Evolutionary conservation across 2,329 filamentous ascomycete species (phyloP).

Genomic region (Aureobasidium namibiae): DNA sequence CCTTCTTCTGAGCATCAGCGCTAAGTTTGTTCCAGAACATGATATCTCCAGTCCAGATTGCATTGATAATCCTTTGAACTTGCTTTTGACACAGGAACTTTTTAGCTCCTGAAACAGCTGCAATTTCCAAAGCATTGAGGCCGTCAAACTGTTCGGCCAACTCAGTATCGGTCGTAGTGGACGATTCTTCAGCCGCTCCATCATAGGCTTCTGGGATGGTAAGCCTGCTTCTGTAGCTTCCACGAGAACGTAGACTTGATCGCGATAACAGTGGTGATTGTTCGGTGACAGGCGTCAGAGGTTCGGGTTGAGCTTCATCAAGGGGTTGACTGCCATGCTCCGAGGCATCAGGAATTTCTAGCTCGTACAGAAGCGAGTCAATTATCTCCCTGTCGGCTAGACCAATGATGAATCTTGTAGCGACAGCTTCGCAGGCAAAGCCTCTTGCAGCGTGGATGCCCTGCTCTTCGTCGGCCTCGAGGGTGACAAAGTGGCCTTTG

Average conservation of each 20-base stretch:
- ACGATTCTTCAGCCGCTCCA: background rate
- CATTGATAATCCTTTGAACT: slow-evolving; percentile 74
- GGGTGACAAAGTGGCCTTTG: slow-evolving; percentile 63
- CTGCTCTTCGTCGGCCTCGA: slow-evolving; percentile 52
- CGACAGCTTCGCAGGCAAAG: slow-evolving; percentile 70
- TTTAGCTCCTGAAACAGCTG: slow-evolving; percentile 72
- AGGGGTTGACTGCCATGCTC: background rate
- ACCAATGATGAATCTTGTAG: slow-evolving; percentile 66
- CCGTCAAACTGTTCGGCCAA: slow-evolving; percentile 66
- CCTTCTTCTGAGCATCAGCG: slow-evolving; percentile 63
- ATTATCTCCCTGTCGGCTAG: slow-evolving; percentile 66
- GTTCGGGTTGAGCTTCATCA: background rate
- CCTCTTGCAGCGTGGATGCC: slow-evolving; percentile 61
- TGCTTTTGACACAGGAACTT: slow-evolving; percentile 73
- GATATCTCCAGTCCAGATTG: slow-evolving; percentile 80
- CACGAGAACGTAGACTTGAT: slow-evolving; percentile 3
- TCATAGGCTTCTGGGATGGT: slow-evolving; percentile 1
- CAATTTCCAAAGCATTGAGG: slow-evolving; percentile 81
- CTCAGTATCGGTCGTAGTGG: slow-evolving; percentile 30
- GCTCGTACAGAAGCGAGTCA: slow-evolving; percentile 65
- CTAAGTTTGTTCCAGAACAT: slow-evolving; percentile 79
- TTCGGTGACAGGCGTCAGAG: background rate
- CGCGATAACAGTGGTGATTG: background rate
- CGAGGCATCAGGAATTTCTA: slow-evolving; percentile 36
- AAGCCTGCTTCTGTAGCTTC: background rate